phyloP scores from a whole-genome alignment of 1,284 basidiomycete genomes.

The Ceratobasidium sp. region DNA sequence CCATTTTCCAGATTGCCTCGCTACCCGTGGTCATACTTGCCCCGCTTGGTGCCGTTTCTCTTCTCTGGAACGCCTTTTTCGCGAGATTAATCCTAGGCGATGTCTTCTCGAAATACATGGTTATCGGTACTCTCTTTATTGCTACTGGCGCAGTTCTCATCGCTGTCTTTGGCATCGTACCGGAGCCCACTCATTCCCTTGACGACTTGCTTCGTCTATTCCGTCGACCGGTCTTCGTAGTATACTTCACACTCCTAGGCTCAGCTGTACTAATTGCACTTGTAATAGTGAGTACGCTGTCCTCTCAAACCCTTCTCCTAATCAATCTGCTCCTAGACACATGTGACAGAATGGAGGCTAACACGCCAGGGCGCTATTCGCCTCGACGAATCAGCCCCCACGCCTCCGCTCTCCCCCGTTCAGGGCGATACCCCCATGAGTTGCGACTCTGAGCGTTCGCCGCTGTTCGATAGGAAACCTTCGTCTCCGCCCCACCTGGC shows the following conservation, averaged over 20 bases:
- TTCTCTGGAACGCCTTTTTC: conserved; percentile 96
- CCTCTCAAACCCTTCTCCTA: neutral
- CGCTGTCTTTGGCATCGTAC: conserved; percentile 90
- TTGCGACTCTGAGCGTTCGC: conserved; percentile 65
- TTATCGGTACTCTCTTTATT: conserved; percentile 87
- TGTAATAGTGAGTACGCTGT: conserved; percentile 65
- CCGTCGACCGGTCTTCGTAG: conserved; percentile 79
- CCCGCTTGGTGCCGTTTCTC: conserved; percentile 90
- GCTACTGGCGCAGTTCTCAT: conserved; percentile 91
- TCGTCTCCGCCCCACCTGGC: conserved; percentile 42
- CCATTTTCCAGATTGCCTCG: conserved; percentile 93
- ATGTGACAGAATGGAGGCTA: conserved; percentile 65
- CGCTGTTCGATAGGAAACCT: conserved; percentile 66
- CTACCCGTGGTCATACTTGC: conserved; percentile 93
- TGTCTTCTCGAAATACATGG: conserved; percentile 84
- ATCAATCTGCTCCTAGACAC: conserved; percentile 59
- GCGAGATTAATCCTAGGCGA: conserved; percentile 88
- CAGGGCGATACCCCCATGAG: conserved; percentile 40
- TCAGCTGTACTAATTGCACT: conserved; percentile 71
- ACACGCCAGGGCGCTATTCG: conserved; percentile 50
- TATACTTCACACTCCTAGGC: conserved; percentile 82
- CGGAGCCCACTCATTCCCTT: conserved; percentile 89
- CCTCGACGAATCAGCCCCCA: conserved; percentile 33
- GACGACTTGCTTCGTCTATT: conserved; percentile 88
- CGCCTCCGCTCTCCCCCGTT: conserved; percentile 43